Conservation (phyloP, 352 stramenopile genomes). For the Pythium biforme region DNA sequence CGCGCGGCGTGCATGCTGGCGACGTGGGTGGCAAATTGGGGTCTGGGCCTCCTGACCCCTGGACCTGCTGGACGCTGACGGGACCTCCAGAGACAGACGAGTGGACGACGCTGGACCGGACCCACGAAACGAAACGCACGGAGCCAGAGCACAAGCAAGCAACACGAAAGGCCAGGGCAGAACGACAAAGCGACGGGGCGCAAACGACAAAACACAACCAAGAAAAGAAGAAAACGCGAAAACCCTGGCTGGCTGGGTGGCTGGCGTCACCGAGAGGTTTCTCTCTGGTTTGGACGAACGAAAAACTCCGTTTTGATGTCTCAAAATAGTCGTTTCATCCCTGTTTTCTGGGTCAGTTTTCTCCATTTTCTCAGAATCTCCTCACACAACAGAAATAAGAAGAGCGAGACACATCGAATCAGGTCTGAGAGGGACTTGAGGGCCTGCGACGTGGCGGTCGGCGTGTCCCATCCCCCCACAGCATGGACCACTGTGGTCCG, state of each 20-base stretch:
- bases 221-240: neutral
- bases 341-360: too few relatives aligned
- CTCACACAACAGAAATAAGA: too few relatives aligned
- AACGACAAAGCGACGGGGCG: slow-evolving; percentile 5
- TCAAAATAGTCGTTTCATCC: neutral
- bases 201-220: neutral
- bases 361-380: too few relatives aligned
- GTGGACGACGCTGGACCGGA: neutral
- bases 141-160: neutral
- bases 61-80: neutral
- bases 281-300: neutral
- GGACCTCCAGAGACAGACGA: slow-evolving; percentile 11
- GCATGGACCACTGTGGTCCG: too few relatives aligned
- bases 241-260: too few relatives aligned
- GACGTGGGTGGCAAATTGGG: neutral
- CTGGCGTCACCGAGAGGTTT: too few relatives aligned
- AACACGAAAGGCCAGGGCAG: neutral
- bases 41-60: neutral
- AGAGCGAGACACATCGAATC: too few relatives aligned
- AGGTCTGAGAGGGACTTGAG: too few relatives aligned
- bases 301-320: neutral
- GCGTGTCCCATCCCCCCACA: neutral
- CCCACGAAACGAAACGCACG: neutral
- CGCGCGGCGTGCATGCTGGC: neutral
- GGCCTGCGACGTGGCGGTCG: neutral